Conservation (phyloP, 495 filamentous ascomycete genomes). For the Entonaema liquescens region DNA sequence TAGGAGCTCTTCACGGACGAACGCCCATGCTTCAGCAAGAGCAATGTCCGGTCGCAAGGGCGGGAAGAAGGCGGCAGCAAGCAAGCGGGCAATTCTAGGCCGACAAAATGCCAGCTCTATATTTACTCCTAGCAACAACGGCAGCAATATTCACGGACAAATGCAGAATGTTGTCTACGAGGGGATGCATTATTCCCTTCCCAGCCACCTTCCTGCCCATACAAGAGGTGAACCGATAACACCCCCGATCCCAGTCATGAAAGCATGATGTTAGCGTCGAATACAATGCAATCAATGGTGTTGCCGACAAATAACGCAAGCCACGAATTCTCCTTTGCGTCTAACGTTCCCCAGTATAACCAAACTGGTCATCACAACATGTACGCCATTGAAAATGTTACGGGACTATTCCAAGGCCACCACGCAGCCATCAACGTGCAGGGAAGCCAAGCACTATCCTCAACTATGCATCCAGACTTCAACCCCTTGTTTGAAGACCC, state of each 20-base stretch:
- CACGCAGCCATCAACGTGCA: neutral
- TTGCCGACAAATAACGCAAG: conserved; percentile 1
- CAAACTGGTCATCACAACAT: conserved; percentile 8
- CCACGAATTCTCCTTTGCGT: conserved; percentile 11
- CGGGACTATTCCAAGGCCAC: conserved; percentile 21
- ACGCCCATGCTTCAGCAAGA: conserved; percentile 18
- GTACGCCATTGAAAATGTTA: conserved; percentile 18
- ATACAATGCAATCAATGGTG: conserved; percentile 14
- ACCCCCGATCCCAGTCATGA: conserved; percentile 1
- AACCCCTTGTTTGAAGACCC: conserved; percentile 14
- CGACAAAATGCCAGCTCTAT: neutral
- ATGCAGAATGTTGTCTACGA: conserved; percentile 11
- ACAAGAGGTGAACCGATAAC: conserved; percentile 3
- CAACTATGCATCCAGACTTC: conserved; percentile 4
- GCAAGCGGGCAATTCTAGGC: conserved; percentile 11
- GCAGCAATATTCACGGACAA: neutral
- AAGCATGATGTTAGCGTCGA: conserved; percentile 22
- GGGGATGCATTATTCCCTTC: conserved; percentile 11
- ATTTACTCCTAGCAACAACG: neutral
- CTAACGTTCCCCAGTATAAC: conserved; percentile 3
- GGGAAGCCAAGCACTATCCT: neutral
- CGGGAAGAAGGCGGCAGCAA: conserved; percentile 28
- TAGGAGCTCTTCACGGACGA: neutral
- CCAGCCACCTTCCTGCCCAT: neutral
- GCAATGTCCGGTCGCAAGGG: conserved; percentile 34